These are phyloP conservation scores for Fusarium odoratissimum DNA, from an alignment of 2,329 filamentous ascomycete species.

Conservation along the genomic window DNA sequence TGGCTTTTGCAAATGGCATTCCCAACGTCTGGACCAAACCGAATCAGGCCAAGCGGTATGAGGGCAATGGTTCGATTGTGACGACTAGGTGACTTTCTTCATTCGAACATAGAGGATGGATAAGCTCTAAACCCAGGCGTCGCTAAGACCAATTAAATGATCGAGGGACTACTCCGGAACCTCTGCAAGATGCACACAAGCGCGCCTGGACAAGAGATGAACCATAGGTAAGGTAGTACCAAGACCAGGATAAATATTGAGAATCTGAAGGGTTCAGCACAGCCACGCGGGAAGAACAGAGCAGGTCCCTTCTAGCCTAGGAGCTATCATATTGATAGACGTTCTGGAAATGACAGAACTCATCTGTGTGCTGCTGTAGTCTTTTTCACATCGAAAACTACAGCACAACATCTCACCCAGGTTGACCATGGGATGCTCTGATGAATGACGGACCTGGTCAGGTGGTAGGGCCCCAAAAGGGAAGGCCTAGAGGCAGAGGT, in stretches of 20 bases:
- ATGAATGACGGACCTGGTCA: slow-evolving; percentile 37
- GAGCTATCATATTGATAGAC: slow-evolving; percentile 16
- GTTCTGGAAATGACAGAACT: slow-evolving; percentile 2
- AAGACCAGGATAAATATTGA: slow-evolving; percentile 16
- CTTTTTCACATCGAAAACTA: background rate
- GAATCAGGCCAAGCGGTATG: slow-evolving; percentile 35
- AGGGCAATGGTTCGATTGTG: slow-evolving; percentile 44
- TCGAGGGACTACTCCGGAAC: slow-evolving; percentile 14
- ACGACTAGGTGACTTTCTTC: slow-evolving; percentile 20
- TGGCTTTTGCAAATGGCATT: slow-evolving; percentile 36
- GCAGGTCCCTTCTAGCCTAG: slow-evolving; percentile 18
- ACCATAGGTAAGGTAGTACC: slow-evolving; percentile 7
- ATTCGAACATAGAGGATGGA: slow-evolving; percentile 14
- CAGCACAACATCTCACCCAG: slow-evolving; percentile 28
- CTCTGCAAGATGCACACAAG: slow-evolving; percentile 6
- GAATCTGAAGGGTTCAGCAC: slow-evolving; percentile 26
- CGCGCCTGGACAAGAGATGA: background rate
- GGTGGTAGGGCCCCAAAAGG: slow-evolving; percentile 41
- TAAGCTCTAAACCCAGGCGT: slow-evolving; percentile 14
- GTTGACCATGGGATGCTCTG: slow-evolving; percentile 31
- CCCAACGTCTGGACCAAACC: slow-evolving; percentile 35
- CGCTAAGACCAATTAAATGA: slow-evolving; percentile 17
- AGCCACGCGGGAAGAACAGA: slow-evolving; percentile 32
- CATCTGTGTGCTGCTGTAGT: background rate
- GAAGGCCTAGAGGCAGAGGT: slow-evolving; percentile 38